Evolutionary conservation across 257 asterid species (phyloP).

Genomic region (Solanum pimpinellifolium): DNA sequence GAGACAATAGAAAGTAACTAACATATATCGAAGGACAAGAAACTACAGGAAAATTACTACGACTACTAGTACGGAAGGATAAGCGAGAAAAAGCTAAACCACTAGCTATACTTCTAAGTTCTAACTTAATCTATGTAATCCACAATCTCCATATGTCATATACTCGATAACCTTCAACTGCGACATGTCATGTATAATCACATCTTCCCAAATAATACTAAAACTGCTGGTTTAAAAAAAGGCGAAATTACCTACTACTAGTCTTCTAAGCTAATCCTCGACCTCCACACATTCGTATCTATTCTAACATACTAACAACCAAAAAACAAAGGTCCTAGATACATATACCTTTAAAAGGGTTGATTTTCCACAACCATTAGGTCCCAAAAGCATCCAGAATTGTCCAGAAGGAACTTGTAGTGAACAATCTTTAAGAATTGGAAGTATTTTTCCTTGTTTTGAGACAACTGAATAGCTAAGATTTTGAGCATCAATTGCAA

Average conservation of each 20-base stretch:
- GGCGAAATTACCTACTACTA: background rate
- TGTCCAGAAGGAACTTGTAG: constrained; percentile 70
- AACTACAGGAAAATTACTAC: too few species aligned
- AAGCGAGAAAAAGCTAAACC: background rate
- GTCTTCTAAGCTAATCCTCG: background rate
- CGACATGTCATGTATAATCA: background rate
- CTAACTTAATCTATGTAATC: background rate
- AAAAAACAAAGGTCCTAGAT: background rate
- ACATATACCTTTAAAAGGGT: constrained; percentile 66
- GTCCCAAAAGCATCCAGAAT: constrained; percentile 98
- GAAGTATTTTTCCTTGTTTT: constrained; percentile 35
- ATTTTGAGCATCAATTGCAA: constrained; percentile 54
- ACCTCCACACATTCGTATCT: background rate
- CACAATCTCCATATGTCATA: background rate
- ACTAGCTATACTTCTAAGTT: background rate
- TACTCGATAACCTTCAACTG: background rate
- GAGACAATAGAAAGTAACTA: background rate
- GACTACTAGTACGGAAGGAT: background rate
- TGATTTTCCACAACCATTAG: constrained; percentile 91
- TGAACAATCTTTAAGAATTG: constrained; percentile 74
- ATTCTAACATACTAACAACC: background rate
- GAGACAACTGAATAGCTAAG: constrained; percentile 45
- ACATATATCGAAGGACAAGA: too few species aligned
- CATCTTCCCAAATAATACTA: background rate
- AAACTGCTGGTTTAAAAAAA: background rate